Base-by-base conservation (phyloP, 495 filamentous ascomycete species). In the Penicillium tannophilum region DNA sequence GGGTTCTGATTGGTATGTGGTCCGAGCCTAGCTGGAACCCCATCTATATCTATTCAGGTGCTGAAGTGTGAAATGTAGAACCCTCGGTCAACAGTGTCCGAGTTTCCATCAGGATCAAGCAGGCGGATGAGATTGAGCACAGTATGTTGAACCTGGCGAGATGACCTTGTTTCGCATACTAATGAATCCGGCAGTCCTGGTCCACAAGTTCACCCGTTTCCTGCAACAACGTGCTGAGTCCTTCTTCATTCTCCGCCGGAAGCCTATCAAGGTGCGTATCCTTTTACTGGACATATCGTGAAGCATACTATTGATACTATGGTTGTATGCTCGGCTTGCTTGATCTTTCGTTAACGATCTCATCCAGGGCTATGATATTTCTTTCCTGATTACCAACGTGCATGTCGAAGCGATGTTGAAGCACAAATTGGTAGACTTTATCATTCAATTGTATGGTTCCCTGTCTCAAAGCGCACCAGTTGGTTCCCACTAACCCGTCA, bases 351-450 rank as follows among this genome's bases (percentile, higher is more conserved):
- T 62, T 69, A 45, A 55, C 52, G 59, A 48, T 56, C 36, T 35
- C 52, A 58, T 56, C 14, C 19, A 97, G 93, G 95, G 93, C 59
- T 98, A 98, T 68, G 94, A 99, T 62, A 99, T 99, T 68, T 97
- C 92, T 3, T 98, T 99, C 81, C 76, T 99, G 65, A 93, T 99
- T 64, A 98, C 95, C 14, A 98, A 99, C 73, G 92, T 91, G 80
- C 94, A 99, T 65, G 97, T 93, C 17, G 95, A 98, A 71, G 88
- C 92, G 65, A 94, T 99, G 91, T 74, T 98, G 67, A 98, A 97
- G 79, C 92, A 98, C 69, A 97, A 98, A 77, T 79, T 98, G 60
- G 95, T 98, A 10, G 94, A 98, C 68, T 98, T 98, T 67, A 94
- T 98, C 59, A 96, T 99, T 59, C 88, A 43, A 33, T 55, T 55